Percentiles rank a stretch among this genome's conserved stretches.
These are phyloP conservation scores for Escallonia herrerae DNA, from an alignment of 129 eudicot genomes.

Conservation along the genomic window DNA sequence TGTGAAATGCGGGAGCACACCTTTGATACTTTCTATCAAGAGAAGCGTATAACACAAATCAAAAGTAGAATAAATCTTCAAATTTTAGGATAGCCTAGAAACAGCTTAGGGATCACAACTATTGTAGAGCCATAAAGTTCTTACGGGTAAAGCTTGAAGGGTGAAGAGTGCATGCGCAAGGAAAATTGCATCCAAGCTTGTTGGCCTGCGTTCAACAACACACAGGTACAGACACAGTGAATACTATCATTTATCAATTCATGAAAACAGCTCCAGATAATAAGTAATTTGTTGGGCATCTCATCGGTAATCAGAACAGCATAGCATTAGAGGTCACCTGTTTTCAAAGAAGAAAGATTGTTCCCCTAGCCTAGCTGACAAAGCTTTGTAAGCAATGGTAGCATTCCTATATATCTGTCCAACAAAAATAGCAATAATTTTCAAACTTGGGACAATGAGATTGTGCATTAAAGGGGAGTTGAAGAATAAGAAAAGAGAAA, in stretches of 20 bases:
- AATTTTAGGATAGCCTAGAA: neutral
- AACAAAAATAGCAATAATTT: neutral
- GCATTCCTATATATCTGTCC: constrained; percentile 82
- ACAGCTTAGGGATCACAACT: neutral
- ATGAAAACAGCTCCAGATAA: neutral
- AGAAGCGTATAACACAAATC: neutral
- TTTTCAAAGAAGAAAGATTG: constrained; percentile 54
- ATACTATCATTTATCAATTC: neutral
- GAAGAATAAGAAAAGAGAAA: neutral
- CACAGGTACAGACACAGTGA: neutral
- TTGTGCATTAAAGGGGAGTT: neutral
- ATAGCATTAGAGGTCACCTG: constrained; percentile 37
- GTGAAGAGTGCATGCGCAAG: constrained; percentile 82
- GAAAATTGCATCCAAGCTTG: constrained; percentile 88
- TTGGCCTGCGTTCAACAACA: constrained; percentile 61
- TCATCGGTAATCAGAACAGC: constrained; percentile 4
- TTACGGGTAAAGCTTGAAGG: constrained; percentile 87
- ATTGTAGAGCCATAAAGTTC: constrained; percentile 21
- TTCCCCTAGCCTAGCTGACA: constrained; percentile 77
- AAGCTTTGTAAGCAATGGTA: constrained; percentile 52
- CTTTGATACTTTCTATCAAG: neutral
- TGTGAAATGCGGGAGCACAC: neutral
- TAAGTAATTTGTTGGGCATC: neutral
- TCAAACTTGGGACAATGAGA: neutral
- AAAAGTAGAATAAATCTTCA: neutral